These are phyloP conservation scores for Vaccinium myrtillus DNA, from an alignment of 148 eudicot genomes.

Conservation along the genomic window DNA sequence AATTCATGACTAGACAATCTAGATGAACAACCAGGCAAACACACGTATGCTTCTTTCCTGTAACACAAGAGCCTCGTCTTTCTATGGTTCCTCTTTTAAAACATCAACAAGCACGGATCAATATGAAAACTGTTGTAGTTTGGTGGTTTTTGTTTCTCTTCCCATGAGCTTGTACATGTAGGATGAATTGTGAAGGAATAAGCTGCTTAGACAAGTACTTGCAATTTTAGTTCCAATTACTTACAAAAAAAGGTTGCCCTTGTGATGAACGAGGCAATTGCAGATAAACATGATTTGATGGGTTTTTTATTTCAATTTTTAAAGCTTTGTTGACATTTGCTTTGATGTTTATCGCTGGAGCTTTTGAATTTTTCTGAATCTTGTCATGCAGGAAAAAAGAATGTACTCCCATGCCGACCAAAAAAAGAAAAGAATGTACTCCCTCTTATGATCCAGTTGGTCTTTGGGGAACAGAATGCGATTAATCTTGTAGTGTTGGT, in stretches of 20 bases:
- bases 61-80: background rate
- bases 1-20: background rate
- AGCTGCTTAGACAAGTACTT: background rate
- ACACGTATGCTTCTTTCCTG: background rate
- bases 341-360: no score
- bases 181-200: background rate
- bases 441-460: background rate
- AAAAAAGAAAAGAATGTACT: background rate
- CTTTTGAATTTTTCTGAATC: background rate
- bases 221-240: background rate
- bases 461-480: background rate
- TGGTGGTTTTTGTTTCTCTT: background rate
- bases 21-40: no score
- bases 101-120: background rate
- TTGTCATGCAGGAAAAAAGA: background rate
- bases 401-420: background rate
- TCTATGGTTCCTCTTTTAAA: background rate
- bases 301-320: background rate
- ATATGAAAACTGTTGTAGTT: background rate
- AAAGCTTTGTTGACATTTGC: background rate
- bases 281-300: background rate
- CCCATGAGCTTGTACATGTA: background rate
- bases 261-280: background rate
- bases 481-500: background rate
- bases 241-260: background rate